phyloP scores from a whole-genome alignment of 495 filamentous ascomycete species.

The Choiromyces venosus region DNA sequence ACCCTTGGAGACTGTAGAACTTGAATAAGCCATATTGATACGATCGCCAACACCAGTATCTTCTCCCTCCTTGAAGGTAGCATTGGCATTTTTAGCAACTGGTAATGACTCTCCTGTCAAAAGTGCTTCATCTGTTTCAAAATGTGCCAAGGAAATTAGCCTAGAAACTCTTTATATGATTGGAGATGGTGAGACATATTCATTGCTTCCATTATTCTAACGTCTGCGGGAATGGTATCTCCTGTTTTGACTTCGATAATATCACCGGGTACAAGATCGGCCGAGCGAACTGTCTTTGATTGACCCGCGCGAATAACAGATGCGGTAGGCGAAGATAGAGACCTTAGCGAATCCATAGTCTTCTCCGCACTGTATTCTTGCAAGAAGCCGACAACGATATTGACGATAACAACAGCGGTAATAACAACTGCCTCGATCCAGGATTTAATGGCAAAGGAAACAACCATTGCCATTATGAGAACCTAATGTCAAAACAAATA shows the following conservation, averaged over 20 bases:
- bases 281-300: conserved; percentile 59
- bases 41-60: conserved; percentile 47
- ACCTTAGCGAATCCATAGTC: conserved; percentile 66
- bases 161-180: conserved; percentile 34
- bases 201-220: conserved; percentile 70
- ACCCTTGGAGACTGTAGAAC: conserved; percentile 50
- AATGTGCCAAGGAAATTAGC: conserved; percentile 45
- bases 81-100: conserved; percentile 44
- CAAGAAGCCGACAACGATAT: conserved; percentile 63
- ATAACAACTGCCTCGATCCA: conserved; percentile 70
- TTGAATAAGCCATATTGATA: conserved; percentile 50
- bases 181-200: conserved; percentile 52
- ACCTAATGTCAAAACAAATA: conserved; percentile 46
- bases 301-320: conserved; percentile 67
- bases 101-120: conserved; percentile 50
- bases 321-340: conserved; percentile 67
- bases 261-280: conserved; percentile 73
- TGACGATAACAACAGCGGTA: conserved; percentile 59
- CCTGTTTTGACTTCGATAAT: conserved; percentile 74
- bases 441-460: conserved; percentile 62
- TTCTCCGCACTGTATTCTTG: conserved; percentile 70
- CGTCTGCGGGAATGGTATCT: conserved; percentile 77
- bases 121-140: conserved; percentile 51
- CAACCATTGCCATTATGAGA: conserved; percentile 63
- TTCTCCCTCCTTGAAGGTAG: conserved; percentile 42